phyloP scores from a whole-genome alignment of 2,329 filamentous ascomycete genomes.

The Aspergillus fijiensis region DNA sequence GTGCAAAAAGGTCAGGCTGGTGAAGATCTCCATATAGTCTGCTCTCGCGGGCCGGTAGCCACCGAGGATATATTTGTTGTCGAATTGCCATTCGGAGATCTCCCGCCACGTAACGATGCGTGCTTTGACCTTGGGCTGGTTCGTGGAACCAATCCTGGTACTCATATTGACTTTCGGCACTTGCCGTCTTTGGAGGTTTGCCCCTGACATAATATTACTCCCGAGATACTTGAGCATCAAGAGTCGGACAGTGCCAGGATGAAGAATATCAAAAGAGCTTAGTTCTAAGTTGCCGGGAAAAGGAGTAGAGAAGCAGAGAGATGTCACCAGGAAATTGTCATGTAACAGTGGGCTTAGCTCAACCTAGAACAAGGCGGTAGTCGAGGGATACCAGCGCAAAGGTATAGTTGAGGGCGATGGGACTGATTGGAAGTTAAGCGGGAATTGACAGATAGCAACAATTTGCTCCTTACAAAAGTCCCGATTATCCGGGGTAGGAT shows the following conservation, averaged over 20 bases:
- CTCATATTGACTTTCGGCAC: neutral
- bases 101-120: neutral
- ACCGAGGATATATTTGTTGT: slow-evolving; percentile 20
- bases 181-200: neutral
- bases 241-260: neutral
- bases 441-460: neutral
- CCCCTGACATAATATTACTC: neutral
- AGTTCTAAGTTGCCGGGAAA: neutral
- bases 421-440: neutral
- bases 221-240: neutral
- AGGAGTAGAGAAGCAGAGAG: neutral
- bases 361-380: neutral
- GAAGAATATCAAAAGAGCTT: neutral
- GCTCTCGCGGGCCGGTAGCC: slow-evolving; percentile 20
- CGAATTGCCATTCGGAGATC: slow-evolving; percentile 17
- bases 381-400: neutral
- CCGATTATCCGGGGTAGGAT: neutral
- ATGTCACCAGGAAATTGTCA: neutral
- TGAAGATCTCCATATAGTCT: slow-evolving; percentile 18
- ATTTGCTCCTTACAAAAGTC: neutral
- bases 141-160: neutral
- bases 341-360: slow-evolving; percentile 2
- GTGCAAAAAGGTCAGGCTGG: slow-evolving; percentile 20
- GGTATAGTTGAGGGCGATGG: neutral
- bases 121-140: neutral